Percentiles rank a stretch among this genome's conserved stretches.
Evolutionary conservation across 768 basidiomycete species (phyloP).

Genomic region (Naganishia friedmannii): DNA sequence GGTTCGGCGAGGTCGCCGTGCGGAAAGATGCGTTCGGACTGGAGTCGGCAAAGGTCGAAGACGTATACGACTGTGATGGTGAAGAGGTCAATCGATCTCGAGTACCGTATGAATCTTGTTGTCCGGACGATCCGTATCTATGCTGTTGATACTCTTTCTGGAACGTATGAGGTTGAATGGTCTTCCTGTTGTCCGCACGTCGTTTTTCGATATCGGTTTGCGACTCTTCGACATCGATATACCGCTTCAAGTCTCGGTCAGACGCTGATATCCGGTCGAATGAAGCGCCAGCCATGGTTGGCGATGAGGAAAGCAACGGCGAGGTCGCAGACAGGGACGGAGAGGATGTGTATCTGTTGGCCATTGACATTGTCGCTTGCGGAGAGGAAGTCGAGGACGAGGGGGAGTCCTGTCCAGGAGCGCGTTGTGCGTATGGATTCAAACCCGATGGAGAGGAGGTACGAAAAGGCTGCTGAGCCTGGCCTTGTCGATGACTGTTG

Average conservation of each 20-base stretch:
- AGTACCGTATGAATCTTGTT: background rate
- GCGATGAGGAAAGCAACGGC: background rate
- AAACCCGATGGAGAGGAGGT: slow-evolving; percentile 7
- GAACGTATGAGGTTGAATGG: slow-evolving; percentile 16
- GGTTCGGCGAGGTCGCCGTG: background rate
- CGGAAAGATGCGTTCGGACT: background rate
- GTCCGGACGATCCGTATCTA: background rate
- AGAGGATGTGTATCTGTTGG: background rate
- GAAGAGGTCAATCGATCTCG: slow-evolving; percentile 11
- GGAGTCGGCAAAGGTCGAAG: slow-evolving; percentile 11
- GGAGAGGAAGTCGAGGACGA: background rate
- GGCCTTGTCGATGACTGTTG: background rate
- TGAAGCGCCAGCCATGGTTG: background rate
- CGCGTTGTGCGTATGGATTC: slow-evolving; percentile 15
- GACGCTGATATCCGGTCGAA: slow-evolving; percentile 17
- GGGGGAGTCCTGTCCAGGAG: background rate
- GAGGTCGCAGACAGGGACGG: background rate
- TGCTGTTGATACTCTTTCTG: slow-evolving; percentile 10
- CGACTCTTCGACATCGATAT: background rate
- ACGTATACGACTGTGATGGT: background rate
- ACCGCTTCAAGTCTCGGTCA: slow-evolving; percentile 7
- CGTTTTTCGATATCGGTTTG: background rate
- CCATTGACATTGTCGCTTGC: background rate
- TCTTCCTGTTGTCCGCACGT: slow-evolving; percentile 11
- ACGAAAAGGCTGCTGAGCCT: slow-evolving; percentile 19